Base-by-base conservation (phyloP, 2,329 filamentous ascomycete genomes). In the Talaromyces sp. region DNA sequence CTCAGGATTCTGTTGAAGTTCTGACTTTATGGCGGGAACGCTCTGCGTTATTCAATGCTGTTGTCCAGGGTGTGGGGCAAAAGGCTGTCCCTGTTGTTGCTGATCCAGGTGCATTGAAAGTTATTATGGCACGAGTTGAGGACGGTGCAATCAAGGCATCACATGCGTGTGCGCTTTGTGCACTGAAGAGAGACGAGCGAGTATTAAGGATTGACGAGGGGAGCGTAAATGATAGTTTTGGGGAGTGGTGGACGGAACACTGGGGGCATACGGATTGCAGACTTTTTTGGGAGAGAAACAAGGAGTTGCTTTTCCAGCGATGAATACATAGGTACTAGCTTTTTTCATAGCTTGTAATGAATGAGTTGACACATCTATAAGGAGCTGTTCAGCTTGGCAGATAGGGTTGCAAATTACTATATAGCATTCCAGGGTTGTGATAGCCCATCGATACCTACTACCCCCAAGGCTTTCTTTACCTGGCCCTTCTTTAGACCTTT, bases 211-310 rank as follows among this genome's bases (percentile, higher is more conserved):
- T 94, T 30, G 91, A 96, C 65, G 77, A 86, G 36, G 52, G 49
- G 47, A 81, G 86, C 22, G 85, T 95, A 8, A 86, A 93, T 64
- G 93, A 97, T 71, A 91, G 89, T 70, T 97, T 97, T 77, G 91
- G 91, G 11, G 93, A 97, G 76, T 97, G 91, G 90, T 97, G 93
- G 93, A 80, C 88, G 37, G 91, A 97, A 41, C 87, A 93, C 70
- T 92, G 91, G 88, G 90, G 88, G 0, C 89, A 92, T 72, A 78
- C 84, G 56, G 83, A 84, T 17, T 97, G 93, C 73, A 84, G 84
- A 69, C 87, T 88, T 57, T 96, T 96, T 67, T 97, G 93, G 93
- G 76, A 87, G 54, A 80, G 87, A 63, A 87, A 95, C 70, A 89
- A 89, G 70, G 79, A 79, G 48, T 79, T 80, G 52, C 76, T 96